These are phyloP conservation scores for Trypanosoma melophagium DNA, from an alignment of 208 protist species.

Conservation along the genomic window DNA sequence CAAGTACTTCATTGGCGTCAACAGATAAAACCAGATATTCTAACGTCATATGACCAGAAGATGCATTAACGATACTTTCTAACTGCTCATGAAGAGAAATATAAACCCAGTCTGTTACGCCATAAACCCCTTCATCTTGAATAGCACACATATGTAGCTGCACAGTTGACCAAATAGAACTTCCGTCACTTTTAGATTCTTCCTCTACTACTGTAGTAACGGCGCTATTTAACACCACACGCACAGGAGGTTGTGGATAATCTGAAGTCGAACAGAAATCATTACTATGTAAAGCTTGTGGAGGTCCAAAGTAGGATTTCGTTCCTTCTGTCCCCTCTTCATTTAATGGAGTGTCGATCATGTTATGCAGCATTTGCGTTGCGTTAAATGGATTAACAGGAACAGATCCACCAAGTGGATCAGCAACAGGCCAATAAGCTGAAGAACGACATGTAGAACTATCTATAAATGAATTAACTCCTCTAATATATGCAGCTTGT, in stretches of 20 bases:
- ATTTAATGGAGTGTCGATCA: not conserved
- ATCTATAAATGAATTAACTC: constrained; percentile 60
- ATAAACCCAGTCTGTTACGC: constrained; percentile 82
- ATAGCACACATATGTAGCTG: constrained; percentile 54
- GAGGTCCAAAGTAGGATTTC: constrained; percentile 33
- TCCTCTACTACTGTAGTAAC: not conserved
- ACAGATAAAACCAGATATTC: constrained; percentile 77
- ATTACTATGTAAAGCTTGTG: constrained; percentile 18
- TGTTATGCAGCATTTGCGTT: constrained; percentile 24
- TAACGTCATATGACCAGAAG: constrained; percentile 43
- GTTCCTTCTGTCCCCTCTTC: constrained; percentile 13
- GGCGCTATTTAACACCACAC: constrained; percentile 20
- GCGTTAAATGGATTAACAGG: constrained; percentile 55
- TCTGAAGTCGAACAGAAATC: not conserved
- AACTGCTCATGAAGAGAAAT: constrained; percentile 53
- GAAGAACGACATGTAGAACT: constrained; percentile 57
- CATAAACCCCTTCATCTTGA: constrained; percentile 56
- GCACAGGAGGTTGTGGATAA: constrained; percentile 23
- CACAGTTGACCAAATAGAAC: constrained; percentile 3
- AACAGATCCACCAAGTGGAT: constrained; percentile 70
- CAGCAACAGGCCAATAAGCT: constrained; percentile 79
- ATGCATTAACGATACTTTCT: not conserved
- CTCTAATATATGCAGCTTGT: constrained; percentile 75
- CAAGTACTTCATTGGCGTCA: constrained; percentile 38
- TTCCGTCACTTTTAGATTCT: not conserved